Conservation (phyloP, 768 basidiomycete genomes). For the Pilatotrama ljubarskyi region DNA sequence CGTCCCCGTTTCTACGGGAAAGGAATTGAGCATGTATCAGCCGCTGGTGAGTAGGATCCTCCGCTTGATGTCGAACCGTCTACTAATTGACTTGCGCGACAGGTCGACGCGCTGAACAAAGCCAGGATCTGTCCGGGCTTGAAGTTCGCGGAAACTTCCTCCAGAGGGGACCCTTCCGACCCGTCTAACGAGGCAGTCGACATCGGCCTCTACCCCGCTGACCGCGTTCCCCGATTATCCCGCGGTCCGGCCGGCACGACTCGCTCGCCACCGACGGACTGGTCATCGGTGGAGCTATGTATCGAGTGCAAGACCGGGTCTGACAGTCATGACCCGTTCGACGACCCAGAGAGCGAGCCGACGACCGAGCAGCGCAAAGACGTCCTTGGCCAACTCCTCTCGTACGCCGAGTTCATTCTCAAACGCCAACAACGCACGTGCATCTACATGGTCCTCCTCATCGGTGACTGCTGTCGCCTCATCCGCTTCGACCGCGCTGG, state of each 20-base stretch:
- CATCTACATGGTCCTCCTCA: constrained; percentile 1
- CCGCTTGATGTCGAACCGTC: too few relatives aligned
- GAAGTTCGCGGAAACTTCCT: neutral
- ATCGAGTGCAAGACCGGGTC: constrained; percentile 1
- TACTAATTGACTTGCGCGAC: too few relatives aligned
- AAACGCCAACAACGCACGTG: neutral
- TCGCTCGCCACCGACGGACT: constrained; percentile 23
- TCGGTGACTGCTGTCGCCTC: neutral
- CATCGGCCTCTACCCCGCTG: neutral
- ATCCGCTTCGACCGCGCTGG: constrained; percentile 10
- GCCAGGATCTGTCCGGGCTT: neutral
- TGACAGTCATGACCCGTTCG: neutral
- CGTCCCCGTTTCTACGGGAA: neutral
- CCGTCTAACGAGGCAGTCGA: neutral
- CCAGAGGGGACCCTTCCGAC: neutral
- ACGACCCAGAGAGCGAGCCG: neutral
- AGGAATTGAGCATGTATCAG: neutral
- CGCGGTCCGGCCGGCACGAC: neutral
- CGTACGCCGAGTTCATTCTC: neutral
- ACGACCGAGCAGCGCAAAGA: neutral
- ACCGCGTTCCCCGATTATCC: neutral
- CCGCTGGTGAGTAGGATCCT: neutral
- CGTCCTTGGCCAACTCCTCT: neutral
- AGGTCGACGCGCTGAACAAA: neutral
- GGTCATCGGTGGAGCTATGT: neutral